These are phyloP conservation scores for Daldinia sp. DNA, from an alignment of 2,329 filamentous ascomycete genomes.

Conservation along the genomic window DNA sequence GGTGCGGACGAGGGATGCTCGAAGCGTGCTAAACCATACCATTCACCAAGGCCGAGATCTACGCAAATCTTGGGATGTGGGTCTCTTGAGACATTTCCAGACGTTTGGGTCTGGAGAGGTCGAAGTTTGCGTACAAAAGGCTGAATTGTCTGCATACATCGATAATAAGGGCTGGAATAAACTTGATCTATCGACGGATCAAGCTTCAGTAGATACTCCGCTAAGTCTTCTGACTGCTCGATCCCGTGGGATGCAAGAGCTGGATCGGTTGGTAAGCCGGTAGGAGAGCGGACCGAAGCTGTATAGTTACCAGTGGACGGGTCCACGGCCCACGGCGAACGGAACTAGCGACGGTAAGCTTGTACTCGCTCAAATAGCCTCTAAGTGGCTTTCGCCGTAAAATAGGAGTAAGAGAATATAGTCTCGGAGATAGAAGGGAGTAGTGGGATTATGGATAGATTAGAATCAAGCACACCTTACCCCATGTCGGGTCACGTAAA, in stretches of 20 bases:
- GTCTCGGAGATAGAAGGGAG: slow-evolving; percentile 17
- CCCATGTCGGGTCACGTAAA: slow-evolving; percentile 78
- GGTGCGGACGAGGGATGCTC: slow-evolving; percentile 82
- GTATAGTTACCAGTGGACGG: slow-evolving; percentile 80
- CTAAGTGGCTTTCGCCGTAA: slow-evolving; percentile 8
- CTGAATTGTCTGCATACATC: slow-evolving; percentile 83
- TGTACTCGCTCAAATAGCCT: slow-evolving; percentile 19
- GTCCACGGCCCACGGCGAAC: slow-evolving; percentile 89
- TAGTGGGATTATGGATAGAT: neutral
- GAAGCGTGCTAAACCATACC: slow-evolving; percentile 89
- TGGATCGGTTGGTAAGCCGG: slow-evolving; percentile 87
- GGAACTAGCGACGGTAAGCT: slow-evolving; percentile 69
- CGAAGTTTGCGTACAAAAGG: slow-evolving; percentile 63
- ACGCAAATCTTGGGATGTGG: slow-evolving; percentile 56
- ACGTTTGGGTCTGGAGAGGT: slow-evolving; percentile 21
- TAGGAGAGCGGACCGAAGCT: slow-evolving; percentile 78
- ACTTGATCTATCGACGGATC: slow-evolving; percentile 76
- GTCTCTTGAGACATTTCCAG: slow-evolving; percentile 29
- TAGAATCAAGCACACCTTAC: slow-evolving; percentile 57
- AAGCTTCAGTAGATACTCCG: slow-evolving; percentile 66
- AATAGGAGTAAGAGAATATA: neutral
- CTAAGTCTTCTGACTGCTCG: slow-evolving; percentile 82
- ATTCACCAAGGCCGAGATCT: slow-evolving; percentile 76
- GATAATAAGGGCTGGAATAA: slow-evolving; percentile 87
- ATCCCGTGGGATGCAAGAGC: slow-evolving; percentile 88